Evolutionary conservation across 2,329 filamentous ascomycete species (phyloP), one percentile per base, ranked within the genome.

Genomic region (Alternaria ventricosa): DNA sequence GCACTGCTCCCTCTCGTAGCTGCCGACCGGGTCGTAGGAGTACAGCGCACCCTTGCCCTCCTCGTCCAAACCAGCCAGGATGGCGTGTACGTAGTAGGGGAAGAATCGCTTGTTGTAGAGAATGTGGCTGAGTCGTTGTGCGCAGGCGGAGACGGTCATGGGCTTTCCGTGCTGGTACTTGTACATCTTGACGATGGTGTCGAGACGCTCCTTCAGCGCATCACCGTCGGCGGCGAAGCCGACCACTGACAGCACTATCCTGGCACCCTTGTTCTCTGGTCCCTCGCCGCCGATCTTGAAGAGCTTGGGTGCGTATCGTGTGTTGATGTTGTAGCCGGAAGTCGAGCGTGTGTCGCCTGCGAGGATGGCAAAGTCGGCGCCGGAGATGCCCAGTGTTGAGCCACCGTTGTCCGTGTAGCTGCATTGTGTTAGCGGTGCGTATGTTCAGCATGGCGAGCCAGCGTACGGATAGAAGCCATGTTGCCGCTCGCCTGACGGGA

Each of bases 361-460:
- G 80, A 99, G 89, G 84, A 99, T 96, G 78, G 94, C 89, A 86
- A 98, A 99, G 85, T 96, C 92, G 78, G 90, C 89, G 73, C 96
- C 96, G 43, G 93, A 91, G 81, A 99, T 98, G 77, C 94, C 96
- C 60, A 99, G 89, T 58, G 96, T 98, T 64, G 94, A 97, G 73
- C 96, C 96, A 73, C 96, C 96, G 81, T 99, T 99, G 85, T 99
- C 95, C 71, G 96, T 96, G 84, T 99, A 99, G 74, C 92, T 96
- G 72, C 36, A 51, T 6, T 49, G 28, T 36, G 25, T 78, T 64
- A 77, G 69, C 23, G 20, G n/a, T 10, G 4, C 8, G 28, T 62
- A 43, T 68, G 56, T 30, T 22, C 22, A 41, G 57, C 53, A 33
- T 20, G 15, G 4, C 15, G 20, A 36, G 13, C 20, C 15, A 27